Conservation (phyloP, 148 eudicot genomes). For the Rhododendron griersonianum region DNA sequence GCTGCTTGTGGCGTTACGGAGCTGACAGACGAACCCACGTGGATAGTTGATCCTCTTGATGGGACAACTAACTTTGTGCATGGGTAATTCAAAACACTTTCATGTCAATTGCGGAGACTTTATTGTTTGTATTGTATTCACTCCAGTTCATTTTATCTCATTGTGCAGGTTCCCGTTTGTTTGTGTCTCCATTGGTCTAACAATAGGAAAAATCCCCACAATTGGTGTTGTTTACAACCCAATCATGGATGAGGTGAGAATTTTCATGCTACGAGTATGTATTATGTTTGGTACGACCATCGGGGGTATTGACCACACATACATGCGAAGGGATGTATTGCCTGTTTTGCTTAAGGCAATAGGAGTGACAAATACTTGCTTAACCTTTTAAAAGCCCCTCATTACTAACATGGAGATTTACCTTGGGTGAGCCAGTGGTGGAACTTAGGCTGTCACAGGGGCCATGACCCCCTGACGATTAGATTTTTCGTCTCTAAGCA, state of each 20-base stretch:
- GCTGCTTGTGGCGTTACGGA: conserved; percentile 77
- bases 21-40: conserved; percentile 85
- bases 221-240: conserved; percentile 96
- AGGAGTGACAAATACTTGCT: background rate
- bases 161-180: conserved; percentile 81
- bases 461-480: background rate
- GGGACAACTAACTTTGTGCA: conserved; percentile 97
- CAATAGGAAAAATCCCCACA: conserved; percentile 66
- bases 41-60: conserved; percentile 98
- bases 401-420: background rate
- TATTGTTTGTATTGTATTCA: background rate
- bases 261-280: background rate
- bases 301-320: background rate
- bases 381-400: background rate
- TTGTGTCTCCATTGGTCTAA: conserved; percentile 89
- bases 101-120: background rate
- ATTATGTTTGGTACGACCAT: background rate
- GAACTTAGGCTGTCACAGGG: background rate
- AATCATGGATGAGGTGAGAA: conserved; percentile 77
- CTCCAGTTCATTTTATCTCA: background rate
- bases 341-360: background rate
- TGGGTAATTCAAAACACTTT: conserved; percentile 43
- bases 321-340: background rate
- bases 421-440: background rate
- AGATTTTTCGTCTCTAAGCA: background rate